A percentile compares a stretch with the other conserved stretches of the same genome.
Conservation (phyloP, 257 asterid species). For the Ocimum tenuiflorum region DNA sequence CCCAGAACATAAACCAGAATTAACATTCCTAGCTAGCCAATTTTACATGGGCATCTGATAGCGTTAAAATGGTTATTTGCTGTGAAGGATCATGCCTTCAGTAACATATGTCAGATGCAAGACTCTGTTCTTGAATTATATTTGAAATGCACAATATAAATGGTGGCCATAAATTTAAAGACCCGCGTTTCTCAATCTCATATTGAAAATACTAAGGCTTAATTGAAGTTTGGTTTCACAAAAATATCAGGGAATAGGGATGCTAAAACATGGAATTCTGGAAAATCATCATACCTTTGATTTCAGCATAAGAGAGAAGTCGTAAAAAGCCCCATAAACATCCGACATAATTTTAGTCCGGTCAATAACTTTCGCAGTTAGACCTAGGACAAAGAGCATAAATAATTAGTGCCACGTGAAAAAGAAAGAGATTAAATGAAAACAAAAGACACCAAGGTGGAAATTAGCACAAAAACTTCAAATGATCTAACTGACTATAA, state of each 20-base stretch:
- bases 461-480: not conserved
- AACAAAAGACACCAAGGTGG: not conserved
- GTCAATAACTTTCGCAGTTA: conserved; percentile 74
- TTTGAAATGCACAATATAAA: too few relatives aligned
- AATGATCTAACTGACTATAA: not conserved
- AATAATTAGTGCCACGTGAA: conserved; percentile 2
- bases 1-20: too few relatives aligned
- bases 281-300: conserved; percentile 50
- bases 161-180: too few relatives aligned
- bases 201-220: too few relatives aligned
- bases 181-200: too few relatives aligned
- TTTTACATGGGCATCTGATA: too few relatives aligned
- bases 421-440: conserved; percentile 4
- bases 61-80: too few relatives aligned
- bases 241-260: not conserved
- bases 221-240: not conserved
- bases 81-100: too few relatives aligned
- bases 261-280: not conserved
- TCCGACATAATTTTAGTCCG: conserved; percentile 65
- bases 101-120: too few relatives aligned
- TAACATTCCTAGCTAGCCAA: too few relatives aligned
- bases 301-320: conserved; percentile 72
- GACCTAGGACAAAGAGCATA: conserved; percentile 40
- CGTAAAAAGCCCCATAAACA: conserved; percentile 78
- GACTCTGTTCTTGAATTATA: too few relatives aligned